These are phyloP conservation scores for Senna siamea DNA, from an alignment of 306 rosid species.

Conservation along the genomic window DNA sequence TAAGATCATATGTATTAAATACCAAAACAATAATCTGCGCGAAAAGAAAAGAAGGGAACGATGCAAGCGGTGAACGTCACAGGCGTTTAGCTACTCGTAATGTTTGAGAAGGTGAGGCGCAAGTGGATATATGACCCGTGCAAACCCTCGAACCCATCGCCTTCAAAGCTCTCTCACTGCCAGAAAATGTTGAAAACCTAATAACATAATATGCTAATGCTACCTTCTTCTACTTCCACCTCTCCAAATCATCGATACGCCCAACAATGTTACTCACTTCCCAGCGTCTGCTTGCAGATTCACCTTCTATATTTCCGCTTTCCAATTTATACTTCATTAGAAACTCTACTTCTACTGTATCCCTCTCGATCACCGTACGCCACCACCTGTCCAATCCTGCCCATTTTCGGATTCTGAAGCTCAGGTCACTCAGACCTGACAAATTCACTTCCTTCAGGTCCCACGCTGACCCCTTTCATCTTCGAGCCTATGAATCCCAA, in stretches of 20 bases:
- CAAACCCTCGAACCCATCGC: slow-evolving; percentile 44
- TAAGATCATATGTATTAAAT: no score
- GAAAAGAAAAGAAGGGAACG: no score
- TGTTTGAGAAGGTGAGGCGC: not conserved
- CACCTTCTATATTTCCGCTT: slow-evolving; percentile 48
- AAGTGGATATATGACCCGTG: slow-evolving; percentile 14
- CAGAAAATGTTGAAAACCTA: not conserved
- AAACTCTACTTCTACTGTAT: slow-evolving; percentile 29
- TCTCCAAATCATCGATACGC: not conserved
- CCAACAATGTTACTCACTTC: slow-evolving; percentile 60
- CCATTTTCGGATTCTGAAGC: slow-evolving; percentile 38
- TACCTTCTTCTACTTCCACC: not conserved
- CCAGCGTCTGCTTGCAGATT: slow-evolving; percentile 36
- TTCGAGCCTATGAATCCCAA: slow-evolving; percentile 45
- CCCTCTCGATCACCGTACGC: slow-evolving; percentile 43
- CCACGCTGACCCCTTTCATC: slow-evolving; percentile 33
- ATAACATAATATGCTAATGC: not conserved
- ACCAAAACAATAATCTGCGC: no score
- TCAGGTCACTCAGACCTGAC: slow-evolving; percentile 15
- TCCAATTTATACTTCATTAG: slow-evolving; percentile 27
- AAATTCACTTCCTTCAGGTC: slow-evolving; percentile 27
- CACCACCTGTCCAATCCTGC: slow-evolving; percentile 32
- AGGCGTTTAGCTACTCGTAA: not conserved
- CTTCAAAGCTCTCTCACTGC: not conserved
- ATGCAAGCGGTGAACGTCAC: not conserved